These are phyloP conservation scores for Leishmania gerbilli DNA, from an alignment of 208 protist genomes.

Conservation along the genomic window DNA sequence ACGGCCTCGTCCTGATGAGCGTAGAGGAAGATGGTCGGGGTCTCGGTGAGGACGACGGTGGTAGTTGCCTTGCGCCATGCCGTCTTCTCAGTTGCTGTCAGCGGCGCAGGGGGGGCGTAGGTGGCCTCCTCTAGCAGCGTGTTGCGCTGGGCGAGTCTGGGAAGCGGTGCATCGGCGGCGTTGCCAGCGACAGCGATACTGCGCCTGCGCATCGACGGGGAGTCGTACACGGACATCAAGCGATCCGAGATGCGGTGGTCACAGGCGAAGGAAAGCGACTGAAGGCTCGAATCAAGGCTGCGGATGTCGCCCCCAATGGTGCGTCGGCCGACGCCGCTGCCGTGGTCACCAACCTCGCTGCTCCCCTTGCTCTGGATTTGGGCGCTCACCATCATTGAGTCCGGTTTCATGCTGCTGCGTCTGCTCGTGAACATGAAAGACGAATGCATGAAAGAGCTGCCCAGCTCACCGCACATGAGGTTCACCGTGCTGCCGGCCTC, in stretches of 20 bases:
- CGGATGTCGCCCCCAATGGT: background rate
- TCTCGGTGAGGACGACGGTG: conserved; percentile 77
- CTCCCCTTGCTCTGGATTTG: background rate
- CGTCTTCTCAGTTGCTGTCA: conserved; percentile 52
- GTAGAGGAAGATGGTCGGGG: conserved; percentile 88
- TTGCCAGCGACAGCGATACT: conserved; percentile 7
- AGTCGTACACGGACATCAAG: conserved; percentile 12
- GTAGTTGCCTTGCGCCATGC: conserved; percentile 63
- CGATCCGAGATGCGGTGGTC: conserved; percentile 22
- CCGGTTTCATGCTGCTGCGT: conserved; percentile 6
- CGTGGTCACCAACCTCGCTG: conserved; percentile 9
- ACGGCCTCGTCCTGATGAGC: conserved; percentile 86
- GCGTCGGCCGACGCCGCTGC: background rate
- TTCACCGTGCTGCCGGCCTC: conserved; percentile 5
- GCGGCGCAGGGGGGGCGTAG: conserved; percentile 13
- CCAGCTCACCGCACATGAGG: conserved; percentile 29
- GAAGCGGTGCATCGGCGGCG: conserved; percentile 1
- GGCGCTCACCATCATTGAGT: background rate
- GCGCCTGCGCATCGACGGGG: background rate
- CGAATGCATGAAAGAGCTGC: conserved; percentile 73
- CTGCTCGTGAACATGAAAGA: conserved; percentile 46
- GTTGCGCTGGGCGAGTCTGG: conserved; percentile 26
- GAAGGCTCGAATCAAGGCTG: conserved; percentile 43
- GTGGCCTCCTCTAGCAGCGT: conserved; percentile 41
- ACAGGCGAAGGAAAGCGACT: conserved; percentile 35